Percentiles rank a stretch among this genome's conserved stretches.
phyloP scores from a whole-genome alignment of 768 basidiomycete species.

The Saitozyma sp. region DNA sequence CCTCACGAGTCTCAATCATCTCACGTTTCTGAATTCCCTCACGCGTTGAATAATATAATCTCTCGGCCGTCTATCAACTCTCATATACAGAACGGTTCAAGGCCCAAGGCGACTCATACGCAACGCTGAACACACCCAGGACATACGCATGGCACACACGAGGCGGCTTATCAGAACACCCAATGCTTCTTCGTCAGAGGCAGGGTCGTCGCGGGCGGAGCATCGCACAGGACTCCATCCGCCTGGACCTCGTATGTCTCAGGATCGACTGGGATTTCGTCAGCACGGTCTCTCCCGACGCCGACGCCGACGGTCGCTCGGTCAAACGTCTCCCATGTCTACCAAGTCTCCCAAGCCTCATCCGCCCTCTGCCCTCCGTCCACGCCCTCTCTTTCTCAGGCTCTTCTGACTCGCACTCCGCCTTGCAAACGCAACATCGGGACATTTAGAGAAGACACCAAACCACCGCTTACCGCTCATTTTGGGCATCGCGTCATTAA shows the following conservation, averaged over 20 bases:
- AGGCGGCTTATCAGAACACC: constrained; percentile 61
- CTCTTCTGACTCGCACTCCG: too few species aligned
- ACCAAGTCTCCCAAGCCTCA: too few species aligned
- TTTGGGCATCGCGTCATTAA: constrained; percentile 75
- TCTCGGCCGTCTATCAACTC: too few species aligned
- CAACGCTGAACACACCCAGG: too few species aligned
- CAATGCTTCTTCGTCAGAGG: constrained; percentile 76
- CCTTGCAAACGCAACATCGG: background rate
- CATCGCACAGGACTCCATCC: constrained; percentile 73
- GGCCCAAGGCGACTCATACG: too few species aligned
- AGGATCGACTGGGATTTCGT: constrained; percentile 66
- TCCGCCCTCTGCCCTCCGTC: too few species aligned
- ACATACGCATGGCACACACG: too few species aligned
- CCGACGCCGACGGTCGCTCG: background rate
- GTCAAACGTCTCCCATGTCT: too few species aligned
- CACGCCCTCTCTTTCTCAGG: too few species aligned
- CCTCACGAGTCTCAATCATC: too few species aligned
- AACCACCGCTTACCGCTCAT: constrained; percentile 59
- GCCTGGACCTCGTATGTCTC: constrained; percentile 86
- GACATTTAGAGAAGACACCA: background rate
- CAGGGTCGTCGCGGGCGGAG: constrained; percentile 69
- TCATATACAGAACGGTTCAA: too few species aligned
- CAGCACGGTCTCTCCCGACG: background rate
- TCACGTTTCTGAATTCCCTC: too few species aligned
- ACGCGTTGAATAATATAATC: background rate